Base-by-base conservation (phyloP, 2,329 filamentous ascomycete genomes). In the Fusarium euwallaceae region DNA sequence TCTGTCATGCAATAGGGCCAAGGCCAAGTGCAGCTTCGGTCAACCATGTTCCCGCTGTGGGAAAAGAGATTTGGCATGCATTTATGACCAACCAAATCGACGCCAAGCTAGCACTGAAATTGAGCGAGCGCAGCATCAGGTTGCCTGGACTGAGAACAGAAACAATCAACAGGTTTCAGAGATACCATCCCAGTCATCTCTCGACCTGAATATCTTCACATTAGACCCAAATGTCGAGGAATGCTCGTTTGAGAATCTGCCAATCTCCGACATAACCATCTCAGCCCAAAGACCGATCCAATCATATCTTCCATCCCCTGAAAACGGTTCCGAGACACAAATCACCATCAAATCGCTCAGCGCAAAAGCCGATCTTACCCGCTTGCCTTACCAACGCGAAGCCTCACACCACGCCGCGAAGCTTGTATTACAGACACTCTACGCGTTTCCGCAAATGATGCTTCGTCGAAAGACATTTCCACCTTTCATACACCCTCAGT, bases 381-480 rank as follows among this genome's bases (percentile, higher is more conserved):
- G 55, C 2, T 56, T 80, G 7, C 67, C 66, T 1, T 64, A 67
- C 8, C 64, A 61, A 1, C 62, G 56, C 4, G 61, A 69, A 8
- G 67, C 58, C 2, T 34, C 66, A 2, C 71, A 75, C 14, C 67
- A 73, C 14, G 75, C 77, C 4, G 75, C 78, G 0, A 66, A 66
- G 1, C 64, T 81, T 1, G 77, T 81, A 14, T 61, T 74, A 11
- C 76, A 80, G 12, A 74, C 72, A 2, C 60, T 81, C 2, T 73
- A 79, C 22, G 72, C 80, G 0, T 82, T 79, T 37, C 81, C 81
- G 0, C 78, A 73, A 10, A 80, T 80, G 80, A 82, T 82, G 81
- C 71, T 79, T 9, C 73, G 78, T 8, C 78, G 78, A 1, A 74
- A 79, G 8, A 81, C 71, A 0, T 77, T 82, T 36, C 81, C 81